phyloP scores from a whole-genome alignment of 2,329 filamentous ascomycete genomes.

The Aspergillus thermomutatus region DNA sequence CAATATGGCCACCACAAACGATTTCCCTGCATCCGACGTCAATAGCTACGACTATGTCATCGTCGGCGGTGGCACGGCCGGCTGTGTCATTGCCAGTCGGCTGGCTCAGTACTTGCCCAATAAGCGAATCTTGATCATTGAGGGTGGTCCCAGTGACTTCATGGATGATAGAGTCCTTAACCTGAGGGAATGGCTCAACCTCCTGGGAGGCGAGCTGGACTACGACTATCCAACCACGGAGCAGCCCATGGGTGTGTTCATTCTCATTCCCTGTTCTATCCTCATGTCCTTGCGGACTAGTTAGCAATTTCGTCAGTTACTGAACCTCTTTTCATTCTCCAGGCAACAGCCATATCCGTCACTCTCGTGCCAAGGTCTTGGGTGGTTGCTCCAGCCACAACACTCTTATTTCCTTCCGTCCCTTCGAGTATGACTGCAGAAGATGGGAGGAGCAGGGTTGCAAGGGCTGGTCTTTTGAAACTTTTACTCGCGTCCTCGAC shows the following conservation, averaged over 20 bases:
- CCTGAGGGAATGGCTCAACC: slow-evolving; percentile 79
- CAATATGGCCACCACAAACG: slow-evolving; percentile 63
- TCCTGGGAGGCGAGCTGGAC: slow-evolving; percentile 83
- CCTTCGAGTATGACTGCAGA: slow-evolving; percentile 83
- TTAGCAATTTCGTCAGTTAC: neutral
- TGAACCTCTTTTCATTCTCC: neutral
- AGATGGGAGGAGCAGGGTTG: slow-evolving; percentile 80
- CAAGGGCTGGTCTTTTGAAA: slow-evolving; percentile 82
- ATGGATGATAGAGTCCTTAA: slow-evolving; percentile 83
- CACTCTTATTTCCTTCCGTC: slow-evolving; percentile 87
- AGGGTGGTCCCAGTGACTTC: slow-evolving; percentile 85
- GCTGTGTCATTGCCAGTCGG: slow-evolving; percentile 77
- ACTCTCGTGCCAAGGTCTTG: slow-evolving; percentile 87
- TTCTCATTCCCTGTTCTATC: neutral
- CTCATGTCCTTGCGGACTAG: neutral
- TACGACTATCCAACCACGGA: slow-evolving; percentile 88
- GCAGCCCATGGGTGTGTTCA: slow-evolving; percentile 67
- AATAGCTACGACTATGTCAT: slow-evolving; percentile 79
- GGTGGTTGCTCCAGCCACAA: slow-evolving; percentile 93
- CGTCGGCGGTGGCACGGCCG: slow-evolving; percentile 80
- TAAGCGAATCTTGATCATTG: slow-evolving; percentile 77
- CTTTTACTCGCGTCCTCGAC: slow-evolving; percentile 76
- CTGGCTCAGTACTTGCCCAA: slow-evolving; percentile 79
- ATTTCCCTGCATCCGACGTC: slow-evolving; percentile 61
- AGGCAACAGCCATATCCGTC: slow-evolving; percentile 88